Percentiles rank a stretch among this genome's conserved stretches.
These are phyloP conservation scores for Omphalea diandra DNA, from an alignment of 441 rosid genomes.

Conservation along the genomic window DNA sequence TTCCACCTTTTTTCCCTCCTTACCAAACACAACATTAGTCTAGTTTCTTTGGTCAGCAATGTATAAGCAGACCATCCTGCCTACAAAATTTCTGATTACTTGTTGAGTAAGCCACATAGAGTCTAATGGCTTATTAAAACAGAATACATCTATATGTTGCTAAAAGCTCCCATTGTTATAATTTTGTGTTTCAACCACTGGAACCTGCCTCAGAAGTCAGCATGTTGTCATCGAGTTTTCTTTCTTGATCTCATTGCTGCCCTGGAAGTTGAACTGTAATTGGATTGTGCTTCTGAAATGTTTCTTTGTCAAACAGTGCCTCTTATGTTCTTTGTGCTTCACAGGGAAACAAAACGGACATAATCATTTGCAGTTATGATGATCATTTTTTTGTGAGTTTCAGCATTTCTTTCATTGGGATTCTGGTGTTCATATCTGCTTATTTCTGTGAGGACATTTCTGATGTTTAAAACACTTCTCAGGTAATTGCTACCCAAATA, in stretches of 20 bases:
- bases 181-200: not conserved
- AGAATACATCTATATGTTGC: not conserved
- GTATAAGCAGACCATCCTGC: not conserved
- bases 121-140: not conserved
- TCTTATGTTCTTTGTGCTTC: constrained; percentile 21
- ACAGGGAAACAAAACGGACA: constrained; percentile 80
- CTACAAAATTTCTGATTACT: not conserved
- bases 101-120: not conserved
- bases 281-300: not conserved
- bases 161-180: not conserved
- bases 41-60: not conserved
- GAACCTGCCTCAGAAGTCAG: not conserved
- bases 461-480: constrained; percentile 24
- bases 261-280: not conserved
- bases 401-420: not conserved
- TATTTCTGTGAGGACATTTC: not conserved
- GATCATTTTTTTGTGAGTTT: constrained; percentile 78
- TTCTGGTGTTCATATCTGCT: constrained; percentile 3
- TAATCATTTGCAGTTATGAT: constrained; percentile 67
- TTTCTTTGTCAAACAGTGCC: constrained; percentile 10
- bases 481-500: constrained; percentile 87
- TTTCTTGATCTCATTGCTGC: not conserved
- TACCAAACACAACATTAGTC: too few species aligned
- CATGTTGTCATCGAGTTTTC: not conserved
- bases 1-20: too few species aligned